Base-by-base conservation (phyloP, 148 eudicot species). In the Chenopodium album region DNA sequence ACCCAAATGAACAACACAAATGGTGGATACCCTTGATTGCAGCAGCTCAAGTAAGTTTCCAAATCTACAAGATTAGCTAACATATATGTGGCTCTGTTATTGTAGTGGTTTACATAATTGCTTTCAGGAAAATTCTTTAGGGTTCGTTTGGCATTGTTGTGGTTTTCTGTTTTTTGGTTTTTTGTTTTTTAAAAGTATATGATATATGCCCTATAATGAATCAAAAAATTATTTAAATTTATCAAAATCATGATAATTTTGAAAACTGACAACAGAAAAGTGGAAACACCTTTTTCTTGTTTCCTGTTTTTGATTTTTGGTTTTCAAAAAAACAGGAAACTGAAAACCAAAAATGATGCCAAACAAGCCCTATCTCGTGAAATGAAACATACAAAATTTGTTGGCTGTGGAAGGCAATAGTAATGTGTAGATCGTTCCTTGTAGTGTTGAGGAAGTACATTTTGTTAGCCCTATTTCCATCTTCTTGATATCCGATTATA, bases 1-100 rank as follows among this genome's bases (percentile, higher is more conserved):
- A 97, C 84, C 94, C 98, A 20, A 92, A 97, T 81, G 90, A 83
- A 46, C 89, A 89, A 82, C 89, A 93, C 28, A 97, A 97, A 86
- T 16, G 80, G 34, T 90, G 86, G 84, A 91, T 94, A 74, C 99
- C 99, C 76, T 22, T 92, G 19, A 89, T 97, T 81, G 75, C 88
- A 78, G 93, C 91, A 54, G 77, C 80, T 81, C 92, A 97, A 85
- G 99, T 94, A 86, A 90, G 91, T 84, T 83, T 78, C 82, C 75
- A 12, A 37, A 68, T 67, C 50, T 81, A 13, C 37, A 41, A 29
- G 47, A 9, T 75, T 54, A 52, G 65, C 37, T 20, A 8, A 19
- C 46, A 17, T 32, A 16, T 63, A 28, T 60, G 22, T 17, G 34
- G 9, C 7, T n/a, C n/a, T 62, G 12, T 46, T 26, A 7, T 44